Evolutionary conservation across 2,329 filamentous ascomycete species (phyloP).

Genomic region (Fusarium newnesense): DNA sequence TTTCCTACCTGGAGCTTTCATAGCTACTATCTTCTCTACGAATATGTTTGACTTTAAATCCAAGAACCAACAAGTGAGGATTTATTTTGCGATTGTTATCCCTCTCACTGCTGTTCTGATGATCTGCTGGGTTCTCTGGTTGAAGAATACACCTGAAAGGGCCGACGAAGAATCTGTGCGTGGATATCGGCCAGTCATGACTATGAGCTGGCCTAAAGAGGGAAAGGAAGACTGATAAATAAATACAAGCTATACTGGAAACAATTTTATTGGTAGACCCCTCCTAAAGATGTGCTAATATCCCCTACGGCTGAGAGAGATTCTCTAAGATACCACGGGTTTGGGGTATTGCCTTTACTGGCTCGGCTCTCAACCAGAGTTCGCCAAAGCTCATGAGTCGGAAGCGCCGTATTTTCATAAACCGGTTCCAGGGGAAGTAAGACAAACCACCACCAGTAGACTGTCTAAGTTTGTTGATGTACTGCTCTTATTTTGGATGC

Average conservation of each 20-base stretch:
- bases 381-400: too few relatives aligned
- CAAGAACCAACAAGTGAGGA: not conserved
- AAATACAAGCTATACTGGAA: rapidly evolving
- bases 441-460: too few relatives aligned
- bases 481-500: too few relatives aligned
- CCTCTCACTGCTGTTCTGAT: not conserved
- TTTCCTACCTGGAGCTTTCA: not conserved
- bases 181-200: rapidly evolving
- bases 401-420: too few relatives aligned
- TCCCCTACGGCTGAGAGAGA: too few relatives aligned
- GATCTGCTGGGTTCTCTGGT: not conserved
- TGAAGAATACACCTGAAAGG: not conserved
- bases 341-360: too few relatives aligned
- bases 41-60: not conserved
- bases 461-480: too few relatives aligned
- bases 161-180: not conserved
- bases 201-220: not conserved
- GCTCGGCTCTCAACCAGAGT: too few relatives aligned
- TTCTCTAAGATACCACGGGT: too few relatives aligned
- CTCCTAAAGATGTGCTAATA: too few relatives aligned
- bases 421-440: too few relatives aligned
- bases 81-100: not conserved
- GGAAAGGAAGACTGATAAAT: not conserved
- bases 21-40: not conserved
- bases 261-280: not conserved